A percentile compares a stretch with the other conserved stretches of the same genome.
These are phyloP conservation scores for Colletotrichum musae DNA, from an alignment of 2,329 filamentous ascomycete species.

Conservation along the genomic window DNA sequence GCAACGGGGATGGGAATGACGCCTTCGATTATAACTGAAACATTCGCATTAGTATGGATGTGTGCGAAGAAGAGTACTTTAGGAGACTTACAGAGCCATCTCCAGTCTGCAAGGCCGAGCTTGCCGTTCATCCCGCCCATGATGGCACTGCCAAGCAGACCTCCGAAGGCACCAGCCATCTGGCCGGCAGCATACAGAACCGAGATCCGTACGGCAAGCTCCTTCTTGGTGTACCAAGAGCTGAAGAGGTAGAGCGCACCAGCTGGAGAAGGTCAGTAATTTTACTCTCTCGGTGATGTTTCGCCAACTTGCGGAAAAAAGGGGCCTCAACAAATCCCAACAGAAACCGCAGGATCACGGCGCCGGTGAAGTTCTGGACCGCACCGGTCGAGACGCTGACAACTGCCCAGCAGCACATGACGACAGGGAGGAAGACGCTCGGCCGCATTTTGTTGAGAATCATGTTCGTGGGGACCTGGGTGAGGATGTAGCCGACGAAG, in stretches of 20 bases:
- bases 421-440: conserved; percentile 15
- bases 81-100: conserved; percentile 82
- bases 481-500: conserved; percentile 30
- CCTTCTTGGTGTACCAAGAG: conserved; percentile 63
- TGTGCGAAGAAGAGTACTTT: neutral
- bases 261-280: conserved; percentile 36
- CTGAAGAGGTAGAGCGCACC: conserved; percentile 65
- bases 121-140: conserved; percentile 48
- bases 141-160: conserved; percentile 46
- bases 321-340: conserved; percentile 27
- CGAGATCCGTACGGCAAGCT: conserved; percentile 62
- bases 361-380: conserved; percentile 19
- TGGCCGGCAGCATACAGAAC: conserved; percentile 55
- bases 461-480: conserved; percentile 31
- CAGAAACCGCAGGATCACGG: conserved; percentile 17
- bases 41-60: neutral
- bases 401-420: conserved; percentile 31
- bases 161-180: conserved; percentile 47
- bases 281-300: neutral
- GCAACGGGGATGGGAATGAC: conserved; percentile 38
- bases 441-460: conserved; percentile 33
- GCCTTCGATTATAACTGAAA: conserved; percentile 16
- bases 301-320: conserved; percentile 17
- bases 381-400: conserved; percentile 20
- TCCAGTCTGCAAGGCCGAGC: conserved; percentile 69